Percentiles rank a stretch among this genome's conserved stretches.
Conservation (phyloP, 2,329 filamentous ascomycete genomes). For the Trichoderma harzianum region DNA sequence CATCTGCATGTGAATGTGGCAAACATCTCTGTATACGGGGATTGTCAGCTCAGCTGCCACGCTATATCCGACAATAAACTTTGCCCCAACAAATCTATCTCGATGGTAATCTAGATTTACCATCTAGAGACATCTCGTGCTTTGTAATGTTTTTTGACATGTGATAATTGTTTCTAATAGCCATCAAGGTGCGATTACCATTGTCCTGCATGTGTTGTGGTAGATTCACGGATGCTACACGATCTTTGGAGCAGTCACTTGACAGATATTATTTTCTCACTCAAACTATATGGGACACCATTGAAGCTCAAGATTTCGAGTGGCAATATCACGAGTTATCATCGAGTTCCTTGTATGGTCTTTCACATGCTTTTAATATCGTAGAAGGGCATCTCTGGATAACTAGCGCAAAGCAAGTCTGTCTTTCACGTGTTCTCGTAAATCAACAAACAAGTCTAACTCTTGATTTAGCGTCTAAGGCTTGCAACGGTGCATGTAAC, state of each 20-base stretch:
- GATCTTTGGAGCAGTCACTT: neutral
- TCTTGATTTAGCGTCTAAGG: slow-evolving; percentile 45
- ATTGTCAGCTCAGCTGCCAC: neutral
- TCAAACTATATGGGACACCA: neutral
- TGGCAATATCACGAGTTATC: neutral
- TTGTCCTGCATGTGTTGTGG: neutral
- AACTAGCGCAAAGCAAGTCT: neutral
- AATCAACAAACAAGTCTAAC: slow-evolving; percentile 6
- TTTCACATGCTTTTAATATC: neutral
- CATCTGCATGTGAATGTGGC: slow-evolving; percentile 15
- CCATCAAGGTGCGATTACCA: no score
- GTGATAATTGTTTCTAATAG: neutral
- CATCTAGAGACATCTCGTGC: neutral
- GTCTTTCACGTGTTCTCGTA: neutral
- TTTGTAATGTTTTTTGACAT: neutral
- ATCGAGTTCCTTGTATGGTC: neutral
- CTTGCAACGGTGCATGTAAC: slow-evolving; percentile 77
- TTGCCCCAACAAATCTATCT: slow-evolving; percentile 11
- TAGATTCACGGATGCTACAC: neutral
- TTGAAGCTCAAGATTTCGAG: neutral
- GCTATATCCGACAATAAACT: neutral
- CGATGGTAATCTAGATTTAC: neutral
- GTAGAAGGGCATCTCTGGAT: neutral
- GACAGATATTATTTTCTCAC: neutral
- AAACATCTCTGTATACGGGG: neutral